Evolutionary conservation across 139 green algal species (phyloP), one percentile per base, ranked within the genome.

Genomic region (Chlorella sp.): DNA sequence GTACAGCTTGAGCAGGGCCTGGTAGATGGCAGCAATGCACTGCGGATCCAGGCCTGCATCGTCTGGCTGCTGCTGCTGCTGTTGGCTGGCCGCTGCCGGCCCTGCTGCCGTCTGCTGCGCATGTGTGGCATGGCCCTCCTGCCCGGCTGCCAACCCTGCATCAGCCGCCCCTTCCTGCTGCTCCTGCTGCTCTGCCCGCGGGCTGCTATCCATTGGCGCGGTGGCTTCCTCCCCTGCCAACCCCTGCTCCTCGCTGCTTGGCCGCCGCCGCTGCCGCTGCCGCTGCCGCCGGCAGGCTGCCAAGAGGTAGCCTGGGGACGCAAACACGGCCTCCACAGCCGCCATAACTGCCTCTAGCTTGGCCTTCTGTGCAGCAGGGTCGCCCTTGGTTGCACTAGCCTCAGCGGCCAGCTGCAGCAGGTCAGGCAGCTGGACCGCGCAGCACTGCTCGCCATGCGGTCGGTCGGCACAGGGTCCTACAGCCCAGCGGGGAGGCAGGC

Each of bases 1-100:
- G 56, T 94, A 94, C 39, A 90, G 82, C 69, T 84, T 88, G 36
- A 96, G 82, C 62, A 95, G 28, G 1, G 28, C 38, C 44, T 84
- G 36, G 56, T 72, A 86, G 34, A 56, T 82, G 28, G 60, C 62
- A 0, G 47, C 76, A 13, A 90, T 68, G 34, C 41, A 25, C 3
- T 62, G 30, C n/a, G 80, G 13, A 64, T 90, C 81, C 67, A 81
- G 67, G 30, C 30, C 25, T 69, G 63, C 63, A 69, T 34, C 69
- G 18, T 75, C n/a, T 11, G 28, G 21, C 74, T 81, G 74, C 74
- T 80, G 71, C 81, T 25, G 21, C 36, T 18, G 60, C 57, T 41
- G 76, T 32, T n/a, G n/a, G 30, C 30, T 21, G 32, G 51, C 11
- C 2, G 11, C 11, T 4, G 51, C 51, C 51, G 51, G 51, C 9